Percentiles rank a stretch among this genome's conserved stretches.
These are phyloP conservation scores for Fomitopsis schrenkii DNA, from an alignment of 1,284 basidiomycete species.

Conservation along the genomic window DNA sequence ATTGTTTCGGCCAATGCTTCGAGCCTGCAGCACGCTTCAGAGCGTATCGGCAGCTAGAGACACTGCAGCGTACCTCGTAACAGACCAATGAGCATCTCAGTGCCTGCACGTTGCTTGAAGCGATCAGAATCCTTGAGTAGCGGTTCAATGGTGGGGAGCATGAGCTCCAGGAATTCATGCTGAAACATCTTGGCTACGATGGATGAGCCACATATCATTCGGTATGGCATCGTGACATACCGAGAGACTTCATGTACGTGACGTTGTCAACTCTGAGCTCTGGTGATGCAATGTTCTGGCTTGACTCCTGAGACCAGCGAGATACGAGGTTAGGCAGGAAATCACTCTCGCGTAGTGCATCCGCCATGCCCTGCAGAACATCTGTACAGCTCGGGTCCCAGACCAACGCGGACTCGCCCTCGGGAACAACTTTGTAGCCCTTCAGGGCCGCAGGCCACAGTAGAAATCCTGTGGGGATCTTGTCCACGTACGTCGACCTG, in stretches of 20 bases:
- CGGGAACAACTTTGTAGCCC: slow-evolving; percentile 54
- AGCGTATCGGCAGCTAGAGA: not conserved
- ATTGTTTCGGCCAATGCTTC: slow-evolving; percentile 82
- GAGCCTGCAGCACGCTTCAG: slow-evolving; percentile 46
- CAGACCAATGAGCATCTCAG: slow-evolving; percentile 81
- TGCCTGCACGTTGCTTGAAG: slow-evolving; percentile 89
- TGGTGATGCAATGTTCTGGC: slow-evolving; percentile 42
- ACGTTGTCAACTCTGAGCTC: slow-evolving; percentile 67
- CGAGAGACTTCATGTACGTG: slow-evolving; percentile 63
- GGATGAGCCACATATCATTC: slow-evolving; percentile 7
- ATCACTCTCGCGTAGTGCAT: slow-evolving; percentile 42
- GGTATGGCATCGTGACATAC: slow-evolving; percentile 34
- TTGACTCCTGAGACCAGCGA: slow-evolving; percentile 74
- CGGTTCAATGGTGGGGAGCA: slow-evolving; percentile 56
- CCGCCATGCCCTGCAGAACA: slow-evolving; percentile 56
- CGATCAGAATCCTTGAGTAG: slow-evolving; percentile 72
- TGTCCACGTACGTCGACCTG: slow-evolving; percentile 68
- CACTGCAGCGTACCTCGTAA: slow-evolving; percentile 46
- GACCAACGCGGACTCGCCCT: slow-evolving; percentile 43
- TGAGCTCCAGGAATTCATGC: slow-evolving; percentile 44
- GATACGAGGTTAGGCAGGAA: slow-evolving; percentile 62
- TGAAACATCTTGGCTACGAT: slow-evolving; percentile 63
- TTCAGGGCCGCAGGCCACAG: slow-evolving; percentile 75
- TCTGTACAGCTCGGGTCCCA: slow-evolving; percentile 68
- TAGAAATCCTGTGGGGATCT: slow-evolving; percentile 82